Base-by-base conservation (phyloP, 139 green algal species). In the Chlamydomonas sphaeroides region DNA sequence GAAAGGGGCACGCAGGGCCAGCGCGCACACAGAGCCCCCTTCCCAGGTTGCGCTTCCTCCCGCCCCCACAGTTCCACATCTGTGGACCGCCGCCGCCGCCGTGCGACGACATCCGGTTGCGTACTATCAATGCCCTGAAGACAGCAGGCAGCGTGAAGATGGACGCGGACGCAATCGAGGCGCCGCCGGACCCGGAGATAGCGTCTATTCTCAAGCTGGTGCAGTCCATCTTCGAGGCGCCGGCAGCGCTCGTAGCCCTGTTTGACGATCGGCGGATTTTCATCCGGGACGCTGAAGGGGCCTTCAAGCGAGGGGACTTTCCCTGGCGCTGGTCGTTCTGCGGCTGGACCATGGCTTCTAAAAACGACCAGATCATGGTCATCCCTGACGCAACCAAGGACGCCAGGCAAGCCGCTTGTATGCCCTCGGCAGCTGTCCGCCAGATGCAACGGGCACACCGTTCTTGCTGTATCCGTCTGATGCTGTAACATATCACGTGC, bases 351-450 rank as follows among this genome's bases (percentile, higher is more conserved):
- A 88, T 97, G 61, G 80, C 93, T 32, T 85, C 85, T 0, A 57
- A 87, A 25, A 72, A 85, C 41, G 88, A 92, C 3, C 78, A 91
- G 65, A 85, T 94, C 62, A 90, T 96, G 70, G 88, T 96, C 30
- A 90, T 95, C 28, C 78, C 88, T n/a, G 91, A 96, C 32, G 91
- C 91, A 0, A 76, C 48, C 10, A 85, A 91, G 85, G 93, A 96
- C 70, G 90, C 79, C 28, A 86, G 77, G 77, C 76, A 17, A 3
- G 63, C n/a, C n/a, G n/a, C n/a, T 21, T 14, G 18, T 8, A 30
- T 38, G 8, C 41, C 28, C 8, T 11, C n/a, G 63, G 32, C 57
- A 7, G n/a, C 33, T 57, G 49, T 57, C 15, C 18, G 49, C 49
- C 49, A 57, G 18, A 57, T 57, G 49, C 49, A 57, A n/a, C n/a